Base-by-base conservation (phyloP, 805 yeast species). In the Lipomyces mesembrius region DNA sequence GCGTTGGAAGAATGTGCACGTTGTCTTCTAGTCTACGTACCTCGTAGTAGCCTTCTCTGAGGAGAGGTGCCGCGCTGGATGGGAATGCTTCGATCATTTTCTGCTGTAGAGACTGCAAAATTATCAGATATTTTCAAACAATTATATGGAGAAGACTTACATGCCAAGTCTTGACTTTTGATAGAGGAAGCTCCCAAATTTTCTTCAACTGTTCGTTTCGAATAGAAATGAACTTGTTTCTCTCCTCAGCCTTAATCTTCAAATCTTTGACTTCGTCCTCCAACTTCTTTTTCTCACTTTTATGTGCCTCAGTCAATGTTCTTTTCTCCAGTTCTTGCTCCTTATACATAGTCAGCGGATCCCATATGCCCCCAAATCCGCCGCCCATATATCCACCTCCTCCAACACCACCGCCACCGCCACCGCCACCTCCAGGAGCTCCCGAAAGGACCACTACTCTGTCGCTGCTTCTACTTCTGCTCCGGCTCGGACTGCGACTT, bases 131-230 rank as follows among this genome's bases (percentile, higher is more conserved):
- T 17, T 9, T 17, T 43, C 22, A 7, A 25, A 43, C 12, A n/a
- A 43, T 2, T 43, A n/a, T 43, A 43, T 8, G 8, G 9, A 6
- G 17, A 14, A 20, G 32, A 60, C 64, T 17, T 57, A 62, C 68
- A 27, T 37, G 55, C 70, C 67, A 66, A 1, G 64, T 64, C 25
- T 29, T 29, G n/a, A 49, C 60, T 43, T 54, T 60, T 5, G 64
- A 49, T 17, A 66, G 17, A 4, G 70, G 70, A 57, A 66, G 39
- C 56, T 60, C 63, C 70, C 70, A 66, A 20, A 52, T 43, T 51
- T 60, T 66, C 39, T 58, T 66, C 22, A 57, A 3, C 22, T 57
- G 59, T 14, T 55, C 55, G 49, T 49, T 60, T n/a, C 55, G n/a
- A 9, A 63, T 49, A 8, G 59, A 39, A 12, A 57, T 60, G 43